Percentiles rank a stretch among this genome's conserved stretches.
These are phyloP conservation scores for Wickerhamiella galacta DNA, from an alignment of 805 yeast species.

Conservation along the genomic window DNA sequence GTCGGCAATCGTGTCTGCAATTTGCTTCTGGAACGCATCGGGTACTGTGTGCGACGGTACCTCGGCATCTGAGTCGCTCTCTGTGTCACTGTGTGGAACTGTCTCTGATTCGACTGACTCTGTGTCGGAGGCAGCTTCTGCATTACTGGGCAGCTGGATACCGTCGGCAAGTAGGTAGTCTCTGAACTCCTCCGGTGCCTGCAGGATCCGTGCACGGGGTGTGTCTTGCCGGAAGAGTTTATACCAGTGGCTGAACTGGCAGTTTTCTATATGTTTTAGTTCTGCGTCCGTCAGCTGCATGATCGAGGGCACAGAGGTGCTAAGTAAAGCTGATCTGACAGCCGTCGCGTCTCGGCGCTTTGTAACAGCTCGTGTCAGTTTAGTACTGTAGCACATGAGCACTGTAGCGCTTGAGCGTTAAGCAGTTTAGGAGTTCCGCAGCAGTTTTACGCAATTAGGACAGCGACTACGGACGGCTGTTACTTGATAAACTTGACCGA, in stretches of 20 bases:
- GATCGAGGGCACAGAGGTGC: too few species aligned
- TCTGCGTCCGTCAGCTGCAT: background rate
- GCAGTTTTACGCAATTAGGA: too few species aligned
- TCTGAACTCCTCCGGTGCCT: slow-evolving; percentile 41
- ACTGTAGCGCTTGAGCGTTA: too few species aligned
- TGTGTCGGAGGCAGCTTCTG: too few species aligned
- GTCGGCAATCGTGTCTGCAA: slow-evolving; percentile 30
- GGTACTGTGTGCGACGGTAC: slow-evolving; percentile 27
- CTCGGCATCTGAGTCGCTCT: slow-evolving; percentile 14
- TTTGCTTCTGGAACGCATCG: slow-evolving; percentile 33
- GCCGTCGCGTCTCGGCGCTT: too few species aligned
- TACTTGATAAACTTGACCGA: slow-evolving; percentile 14
- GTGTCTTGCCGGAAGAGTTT: slow-evolving; percentile 29
- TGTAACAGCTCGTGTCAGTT: too few species aligned
- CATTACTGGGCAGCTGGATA: slow-evolving; percentile 45
- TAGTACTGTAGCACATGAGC: too few species aligned
- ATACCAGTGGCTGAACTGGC: slow-evolving; percentile 32
- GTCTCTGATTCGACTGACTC: too few species aligned
- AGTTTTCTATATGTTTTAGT: background rate
- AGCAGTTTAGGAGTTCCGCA: too few species aligned
- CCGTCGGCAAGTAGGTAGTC: slow-evolving; percentile 52
- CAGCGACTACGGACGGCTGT: too few species aligned
- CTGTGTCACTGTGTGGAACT: slow-evolving; percentile 18
- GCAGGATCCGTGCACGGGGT: slow-evolving; percentile 37
- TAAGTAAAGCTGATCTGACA: too few species aligned